Base-by-base conservation (phyloP, 2,329 filamentous ascomycete genomes). In the Alternaria angustiovoidea region DNA sequence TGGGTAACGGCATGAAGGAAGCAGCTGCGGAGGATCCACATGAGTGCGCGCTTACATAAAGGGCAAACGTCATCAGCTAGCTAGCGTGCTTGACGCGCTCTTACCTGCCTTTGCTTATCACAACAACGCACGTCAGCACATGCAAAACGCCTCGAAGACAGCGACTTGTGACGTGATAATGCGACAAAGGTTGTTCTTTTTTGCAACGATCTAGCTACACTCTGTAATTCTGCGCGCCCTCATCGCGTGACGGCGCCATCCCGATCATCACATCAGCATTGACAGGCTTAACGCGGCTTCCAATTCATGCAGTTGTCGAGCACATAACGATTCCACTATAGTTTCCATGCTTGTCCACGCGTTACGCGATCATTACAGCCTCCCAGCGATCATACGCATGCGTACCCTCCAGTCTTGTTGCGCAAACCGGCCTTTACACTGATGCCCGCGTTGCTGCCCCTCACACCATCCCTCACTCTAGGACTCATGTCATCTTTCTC, bases 1-100 rank as follows among this genome's bases (percentile, higher is more conserved):
- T 48, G 44, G 44, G 28, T 48, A 36, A 18, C 4, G 44, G 18
- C 46, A 24, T 36, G 46, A n/a, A 49, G 7, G 22, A 22, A 49
- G 39, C 18, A 36, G 46, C 32, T 36, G 1, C 46, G 20, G 20
- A 38, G 46, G 46, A 38, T 49, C 20, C 32, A 49, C 20, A 5
- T 26, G 20, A 8, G 12, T 24, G 14, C 7, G 46, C 12, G 46
- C 2, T 49, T 49, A 49, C 46, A 49, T 49, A 49, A 49, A 22
- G 30, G 46, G 20, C 3, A 49, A 36, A 38, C 30, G 46, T 38
- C 46, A 49, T 38, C 8, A 2, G 1, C 7, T 38, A 5, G 1
- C 7, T 38, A 18, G 46, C 46, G 46, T 34, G 9, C 16, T 34
- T 6, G 20, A 16, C 32, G 14, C 5, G 20, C 30, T 38, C 32